Base-by-base conservation (phyloP, 345 rosid genomes). In the Pelargonium nanum region DNA sequence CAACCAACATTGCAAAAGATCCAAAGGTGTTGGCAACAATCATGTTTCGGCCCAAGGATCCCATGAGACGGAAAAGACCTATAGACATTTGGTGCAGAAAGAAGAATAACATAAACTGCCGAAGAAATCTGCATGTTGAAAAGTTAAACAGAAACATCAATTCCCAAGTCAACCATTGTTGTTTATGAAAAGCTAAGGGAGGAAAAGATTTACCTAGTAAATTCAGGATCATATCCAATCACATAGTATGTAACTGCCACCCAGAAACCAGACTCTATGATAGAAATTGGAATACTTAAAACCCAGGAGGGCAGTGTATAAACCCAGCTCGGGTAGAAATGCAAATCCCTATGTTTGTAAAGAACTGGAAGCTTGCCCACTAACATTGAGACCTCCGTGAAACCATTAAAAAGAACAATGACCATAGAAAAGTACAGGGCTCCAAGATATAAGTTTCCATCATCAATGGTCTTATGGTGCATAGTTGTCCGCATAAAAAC, bases 11-110 rank as follows among this genome's bases (percentile, higher is more conserved):
- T 55, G 99, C 97, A 69, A 93, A 93, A 19, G 99, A 89, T 55
- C 99, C 99, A 70, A 89, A 93, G 45, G 97, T 93, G 75, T 89
- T 93, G 63, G 97, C 89, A 73, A 93, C 90, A 26, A 93, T 87
- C 99, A 93, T 93, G 65, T 85, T 80, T 59, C 96, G 83, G 54
- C 99, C 99, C 76, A 93, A 72, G 21, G 99, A 93, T 65, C 99
- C 99, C 24, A 89, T 93, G 26, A 93, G 91, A 17, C 97, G 97
- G 70, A 93, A 89, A 54, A 89, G 96, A 73, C 82, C 76, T 53
- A 85, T 72, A n/a, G 99, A 93, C 97, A 89, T 85, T 70, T 89
- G 99, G 74, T 93, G 99, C 77, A 93, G 87, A 72, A 68, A 75
- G 80, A 93, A 93, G 75, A 75, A 93, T 58, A 93, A 68, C 80